Evolutionary conservation across 306 rosid genomes (phyloP).

Genomic region (Alnus glutinosa): DNA sequence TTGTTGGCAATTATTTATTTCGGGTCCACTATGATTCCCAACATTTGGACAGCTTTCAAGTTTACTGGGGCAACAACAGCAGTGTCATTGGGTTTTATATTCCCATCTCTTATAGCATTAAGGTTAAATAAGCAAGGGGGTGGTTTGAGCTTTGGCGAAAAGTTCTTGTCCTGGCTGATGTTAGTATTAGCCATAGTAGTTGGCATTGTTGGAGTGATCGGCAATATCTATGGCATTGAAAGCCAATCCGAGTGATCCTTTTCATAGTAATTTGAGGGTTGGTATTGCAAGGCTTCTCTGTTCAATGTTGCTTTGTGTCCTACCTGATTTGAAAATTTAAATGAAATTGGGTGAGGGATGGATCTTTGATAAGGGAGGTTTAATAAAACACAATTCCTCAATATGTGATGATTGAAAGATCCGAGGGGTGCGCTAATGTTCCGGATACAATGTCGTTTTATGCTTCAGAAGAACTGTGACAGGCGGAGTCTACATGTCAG

Average conservation of each 20-base stretch:
- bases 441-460: not conserved
- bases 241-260: slow-evolving; percentile 45
- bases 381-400: slow-evolving; percentile 1
- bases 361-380: slow-evolving; percentile 29
- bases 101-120: slow-evolving; percentile 73
- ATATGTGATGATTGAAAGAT: not conserved
- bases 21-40: slow-evolving; percentile 92
- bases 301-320: slow-evolving; percentile 17
- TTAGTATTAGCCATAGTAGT: slow-evolving; percentile 62
- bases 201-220: slow-evolving; percentile 71
- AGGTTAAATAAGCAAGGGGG: slow-evolving; percentile 53
- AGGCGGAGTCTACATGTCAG: slow-evolving; percentile 12
- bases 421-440: not conserved
- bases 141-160: slow-evolving; percentile 49
- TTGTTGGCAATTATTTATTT: slow-evolving; percentile 74
- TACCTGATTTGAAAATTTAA: slow-evolving; percentile 15
- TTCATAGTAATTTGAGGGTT: slow-evolving; percentile 21
- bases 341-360: slow-evolving; percentile 16
- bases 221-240: slow-evolving; percentile 67
- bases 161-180: slow-evolving; percentile 70
- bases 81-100: slow-evolving; percentile 85
- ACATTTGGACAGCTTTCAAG: slow-evolving; percentile 93
- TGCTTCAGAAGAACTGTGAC: slow-evolving; percentile 24
- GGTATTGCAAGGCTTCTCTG: slow-evolving; percentile 21
- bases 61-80: slow-evolving; percentile 97